Evolutionary conservation across 164 flowering plant genomes (phyloP).

Genomic region (Aristolochia californica): DNA sequence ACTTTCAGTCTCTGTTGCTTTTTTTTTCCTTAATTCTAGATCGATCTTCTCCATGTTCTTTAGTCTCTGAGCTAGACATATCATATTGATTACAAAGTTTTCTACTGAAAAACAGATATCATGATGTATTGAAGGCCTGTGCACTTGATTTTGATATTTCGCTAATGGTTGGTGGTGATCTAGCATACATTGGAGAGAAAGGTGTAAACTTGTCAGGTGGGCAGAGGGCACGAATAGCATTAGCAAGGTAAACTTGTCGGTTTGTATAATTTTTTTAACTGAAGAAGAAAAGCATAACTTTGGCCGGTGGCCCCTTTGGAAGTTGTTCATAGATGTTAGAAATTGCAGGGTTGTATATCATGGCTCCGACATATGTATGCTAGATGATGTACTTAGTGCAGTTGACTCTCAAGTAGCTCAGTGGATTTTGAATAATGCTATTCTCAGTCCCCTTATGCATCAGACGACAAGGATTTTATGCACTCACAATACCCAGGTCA

Average conservation of each 20-base stretch:
- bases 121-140: slow-evolving; percentile 57
- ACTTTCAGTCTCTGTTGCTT: neutral
- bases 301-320: slow-evolving; percentile 1
- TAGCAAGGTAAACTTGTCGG: slow-evolving; percentile 54
- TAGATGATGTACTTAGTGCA: slow-evolving; percentile 95
- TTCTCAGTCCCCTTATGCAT: slow-evolving; percentile 56
- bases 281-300: neutral
- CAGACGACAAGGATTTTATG: slow-evolving; percentile 62
- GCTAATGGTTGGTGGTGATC: slow-evolving; percentile 75
- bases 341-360: slow-evolving; percentile 72
- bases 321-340: slow-evolving; percentile 2
- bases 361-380: slow-evolving; percentile 52
- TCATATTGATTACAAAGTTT: neutral
- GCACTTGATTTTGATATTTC: slow-evolving; percentile 76
- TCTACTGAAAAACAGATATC: slow-evolving; percentile 36
- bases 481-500: slow-evolving; percentile 84
- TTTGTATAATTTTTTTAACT: neutral
- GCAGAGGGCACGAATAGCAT: slow-evolving; percentile 85
- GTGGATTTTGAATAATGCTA: slow-evolving; percentile 59
- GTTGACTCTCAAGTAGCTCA: slow-evolving; percentile 90
- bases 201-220: slow-evolving; percentile 93
- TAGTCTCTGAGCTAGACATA: no score
- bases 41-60: no score
- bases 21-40: neutral
- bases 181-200: slow-evolving; percentile 73